Base-by-base conservation (phyloP, 2,329 filamentous ascomycete species). In the Claviceps pusilla region DNA sequence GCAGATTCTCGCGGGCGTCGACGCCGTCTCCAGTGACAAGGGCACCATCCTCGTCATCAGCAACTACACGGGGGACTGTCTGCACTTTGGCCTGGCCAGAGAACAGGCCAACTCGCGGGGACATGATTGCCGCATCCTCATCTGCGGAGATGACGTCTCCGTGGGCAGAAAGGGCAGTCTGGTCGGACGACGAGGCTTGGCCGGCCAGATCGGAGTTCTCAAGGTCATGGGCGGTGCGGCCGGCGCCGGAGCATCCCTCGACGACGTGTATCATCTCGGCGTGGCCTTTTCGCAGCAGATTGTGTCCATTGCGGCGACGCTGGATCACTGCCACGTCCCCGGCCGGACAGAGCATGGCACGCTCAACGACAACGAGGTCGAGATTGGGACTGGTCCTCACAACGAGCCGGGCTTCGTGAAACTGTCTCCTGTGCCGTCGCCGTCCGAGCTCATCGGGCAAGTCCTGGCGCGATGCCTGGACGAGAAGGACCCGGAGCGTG, bases 321-420 rank as follows among this genome's bases (percentile, higher is more conserved):
- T 83, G 33, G 79, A 81, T 51, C 79, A 82, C 59, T 79, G 80
- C 59, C 79, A 82, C 58, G 76, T 80, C 1, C 77, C 77, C 0
- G 77, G 77, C 0, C 70, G 76, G 43, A 63, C 68, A 2, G 71
- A 77, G 55, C 73, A 76, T 55, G 71, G 66, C n/a, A 71, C 67
- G 16, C 70, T 82, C 2, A 68, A 66, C 10, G 63, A 67, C 1
- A 65, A 79, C 54, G 78, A 79, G 55, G 65, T 83, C 41, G 81
- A 83, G 63, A 70, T 84, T n/a, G 82, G 82, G 3, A 83, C 81
- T 28, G 82, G 82, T 0, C 80, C 80, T 14, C 82, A 86, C 63
- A 84, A 84, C 61, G 82, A 86, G 64, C 81, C 82, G 0, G 82
- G 76, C 0, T 76, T 80, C 61, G 72, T 70, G 61, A 79, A 78